These are phyloP conservation scores for Prunus fruticosa DNA, from an alignment of 306 rosid genomes.

Conservation along the genomic window DNA sequence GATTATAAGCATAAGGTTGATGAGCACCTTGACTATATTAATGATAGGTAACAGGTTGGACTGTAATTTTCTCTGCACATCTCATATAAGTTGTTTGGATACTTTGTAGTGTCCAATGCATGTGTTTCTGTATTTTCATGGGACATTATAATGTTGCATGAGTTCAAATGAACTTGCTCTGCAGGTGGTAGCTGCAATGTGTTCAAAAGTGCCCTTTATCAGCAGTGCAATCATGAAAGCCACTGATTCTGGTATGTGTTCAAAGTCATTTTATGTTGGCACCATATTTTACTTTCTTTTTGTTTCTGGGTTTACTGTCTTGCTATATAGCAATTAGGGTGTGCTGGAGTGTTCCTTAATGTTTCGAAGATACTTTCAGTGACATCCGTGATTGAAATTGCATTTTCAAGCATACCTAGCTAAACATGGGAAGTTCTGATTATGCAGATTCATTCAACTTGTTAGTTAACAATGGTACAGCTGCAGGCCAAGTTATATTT, in stretches of 20 bases:
- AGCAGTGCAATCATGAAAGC: constrained; percentile 89
- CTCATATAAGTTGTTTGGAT: background rate
- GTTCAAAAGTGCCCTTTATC: constrained; percentile 91
- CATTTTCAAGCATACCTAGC: background rate
- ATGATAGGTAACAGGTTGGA: background rate
- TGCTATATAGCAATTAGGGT: background rate
- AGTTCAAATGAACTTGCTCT: constrained; percentile 27
- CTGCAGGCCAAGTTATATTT: constrained; percentile 96
- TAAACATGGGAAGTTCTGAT: constrained; percentile 17
- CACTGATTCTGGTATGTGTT: constrained; percentile 70
- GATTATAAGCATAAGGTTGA: background rate
- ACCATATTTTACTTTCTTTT: background rate
- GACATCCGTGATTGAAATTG: background rate
- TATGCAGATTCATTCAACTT: constrained; percentile 88
- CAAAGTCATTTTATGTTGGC: background rate
- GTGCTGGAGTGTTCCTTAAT: background rate
- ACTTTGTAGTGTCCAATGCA: background rate
- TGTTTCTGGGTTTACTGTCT: background rate
- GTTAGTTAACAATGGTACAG: constrained; percentile 79
- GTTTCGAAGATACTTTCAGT: background rate
- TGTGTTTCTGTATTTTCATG: constrained; percentile 4
- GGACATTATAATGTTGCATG: background rate
- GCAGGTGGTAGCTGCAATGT: constrained; percentile 95
- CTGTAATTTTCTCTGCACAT: background rate
- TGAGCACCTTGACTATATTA: background rate